Base-by-base conservation (phyloP, 371 early-diverging fungal genomes). In the Mortierella sp. region DNA sequence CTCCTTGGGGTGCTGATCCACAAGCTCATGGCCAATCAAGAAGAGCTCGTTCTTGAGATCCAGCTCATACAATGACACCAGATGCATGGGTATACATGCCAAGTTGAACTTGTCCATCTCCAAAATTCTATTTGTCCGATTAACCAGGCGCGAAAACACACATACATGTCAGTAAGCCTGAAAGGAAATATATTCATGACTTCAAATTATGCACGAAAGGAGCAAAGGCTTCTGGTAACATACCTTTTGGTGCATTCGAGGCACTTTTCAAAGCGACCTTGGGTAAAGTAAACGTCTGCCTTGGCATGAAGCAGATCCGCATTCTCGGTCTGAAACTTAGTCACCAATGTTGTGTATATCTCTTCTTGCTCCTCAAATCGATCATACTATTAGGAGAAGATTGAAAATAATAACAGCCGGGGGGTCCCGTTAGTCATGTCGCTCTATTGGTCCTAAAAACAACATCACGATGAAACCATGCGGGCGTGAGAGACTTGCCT, bases 21-120 rank as follows among this genome's bases (percentile, higher is more conserved):
- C 92, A 43, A 94, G 87, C 43, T 90, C 88, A 77, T 94, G 94
- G 1, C 91, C 90, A 37, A 94, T 88, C 48, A 88, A 88, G 80
- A 94, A 96, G 16, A 97, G 88, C 43, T 92, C 90, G 70, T 90
- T 92, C 64, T 91, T 93, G 76, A 82, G 81, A 24, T 89, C 82
- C 24, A 94, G 88, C 69, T 95, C 93, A 74, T 89, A 92, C 3
- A 97, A 90, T 73, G 93, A 93, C 0, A 92, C 88, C 24, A 95
- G 74, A 55, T 94, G 93, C 19, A 91, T 87, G 2, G 93, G 91
- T 37, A 95, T 89, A 31, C 90, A 90, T 10, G 89, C 87, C 44
- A 87, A 87, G 82, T 93, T 93, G 71, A 88, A 90, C 21, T 90
- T 89, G 80, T 96, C 96, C 31, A 83, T 74, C 51, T 87, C 82